Evolutionary conservation across 108 stramenopile genomes (phyloP).

Genomic region (Cyclotella cryptica): DNA sequence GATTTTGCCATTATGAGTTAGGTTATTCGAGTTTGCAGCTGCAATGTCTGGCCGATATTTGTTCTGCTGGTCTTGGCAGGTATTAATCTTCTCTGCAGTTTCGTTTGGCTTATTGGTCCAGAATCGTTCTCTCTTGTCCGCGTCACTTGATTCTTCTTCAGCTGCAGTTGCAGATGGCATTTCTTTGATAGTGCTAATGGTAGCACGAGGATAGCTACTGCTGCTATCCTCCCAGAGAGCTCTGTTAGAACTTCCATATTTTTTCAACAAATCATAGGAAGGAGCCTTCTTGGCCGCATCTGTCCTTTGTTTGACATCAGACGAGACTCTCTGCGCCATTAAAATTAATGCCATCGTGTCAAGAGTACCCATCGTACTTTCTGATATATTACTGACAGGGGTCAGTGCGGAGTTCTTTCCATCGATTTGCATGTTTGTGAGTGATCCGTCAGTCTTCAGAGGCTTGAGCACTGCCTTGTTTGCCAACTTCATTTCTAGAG

Average conservation of each 20-base stretch:
- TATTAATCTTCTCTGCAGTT: background rate
- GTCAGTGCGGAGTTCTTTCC: background rate
- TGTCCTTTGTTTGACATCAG: background rate
- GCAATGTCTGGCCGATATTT: background rate
- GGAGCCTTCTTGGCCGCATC: background rate
- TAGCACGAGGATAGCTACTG: background rate
- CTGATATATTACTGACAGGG: constrained; percentile 10
- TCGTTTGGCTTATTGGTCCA: background rate
- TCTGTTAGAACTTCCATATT: background rate
- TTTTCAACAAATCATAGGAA: background rate
- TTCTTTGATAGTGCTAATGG: too few relatives aligned
- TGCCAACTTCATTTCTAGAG: constrained; percentile 6
- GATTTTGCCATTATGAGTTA: background rate
- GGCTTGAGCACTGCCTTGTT: background rate
- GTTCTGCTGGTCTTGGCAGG: background rate
- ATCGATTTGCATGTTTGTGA: constrained; percentile 6
- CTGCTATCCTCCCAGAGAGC: background rate
- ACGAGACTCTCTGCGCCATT: background rate
- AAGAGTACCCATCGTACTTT: constrained; percentile 1
- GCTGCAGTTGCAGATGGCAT: background rate
- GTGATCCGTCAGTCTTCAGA: background rate
- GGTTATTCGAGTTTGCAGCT: background rate
- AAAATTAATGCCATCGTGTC: constrained; percentile 11
- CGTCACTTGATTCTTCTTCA: background rate
- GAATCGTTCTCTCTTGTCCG: background rate